Conservation (phyloP, 192 early-diverging fungal genomes). For the Glomus cerebriforme region DNA sequence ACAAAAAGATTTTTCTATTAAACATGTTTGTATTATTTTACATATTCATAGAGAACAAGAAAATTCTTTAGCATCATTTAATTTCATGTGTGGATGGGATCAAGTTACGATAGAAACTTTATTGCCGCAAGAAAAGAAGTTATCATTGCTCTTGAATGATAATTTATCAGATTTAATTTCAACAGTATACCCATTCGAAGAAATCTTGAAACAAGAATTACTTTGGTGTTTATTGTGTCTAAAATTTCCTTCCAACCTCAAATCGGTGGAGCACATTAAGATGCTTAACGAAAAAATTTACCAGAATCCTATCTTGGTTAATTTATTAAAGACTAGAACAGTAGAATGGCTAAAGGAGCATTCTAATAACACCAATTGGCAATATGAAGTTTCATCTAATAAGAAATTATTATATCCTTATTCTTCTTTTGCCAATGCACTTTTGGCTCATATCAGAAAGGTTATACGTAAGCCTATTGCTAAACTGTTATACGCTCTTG, state of each 20-base stretch:
- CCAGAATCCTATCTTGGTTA: background rate
- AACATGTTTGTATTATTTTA: slow-evolving; percentile 26
- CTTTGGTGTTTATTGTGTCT: slow-evolving; percentile 23
- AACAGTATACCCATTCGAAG: slow-evolving; percentile 26
- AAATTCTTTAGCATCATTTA: background rate
- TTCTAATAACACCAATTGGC: slow-evolving; percentile 4
- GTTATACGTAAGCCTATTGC: slow-evolving; percentile 25
- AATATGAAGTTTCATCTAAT: slow-evolving; percentile 23
- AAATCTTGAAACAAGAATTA: slow-evolving; percentile 11
- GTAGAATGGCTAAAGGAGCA: slow-evolving; percentile 5
- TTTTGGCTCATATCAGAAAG: slow-evolving; percentile 1
- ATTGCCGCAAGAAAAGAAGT: background rate
- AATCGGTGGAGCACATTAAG: slow-evolving; percentile 26
- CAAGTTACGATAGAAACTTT: slow-evolving; percentile 28
- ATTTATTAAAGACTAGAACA: slow-evolving; percentile 15
- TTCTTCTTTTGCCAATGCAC: slow-evolving; percentile 18
- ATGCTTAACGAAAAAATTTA: background rate
- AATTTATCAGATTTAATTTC: slow-evolving; percentile 7
- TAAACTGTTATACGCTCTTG: slow-evolving; percentile 19
- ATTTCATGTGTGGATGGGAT: slow-evolving; percentile 31
- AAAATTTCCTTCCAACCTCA: slow-evolving; percentile 3
- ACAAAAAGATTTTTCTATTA: background rate
- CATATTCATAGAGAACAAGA: slow-evolving; percentile 28
- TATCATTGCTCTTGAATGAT: slow-evolving; percentile 19
- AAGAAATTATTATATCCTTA: slow-evolving; percentile 27